Conservation (phyloP, 306 rosid genomes). For the Phaseolus lunatus region DNA sequence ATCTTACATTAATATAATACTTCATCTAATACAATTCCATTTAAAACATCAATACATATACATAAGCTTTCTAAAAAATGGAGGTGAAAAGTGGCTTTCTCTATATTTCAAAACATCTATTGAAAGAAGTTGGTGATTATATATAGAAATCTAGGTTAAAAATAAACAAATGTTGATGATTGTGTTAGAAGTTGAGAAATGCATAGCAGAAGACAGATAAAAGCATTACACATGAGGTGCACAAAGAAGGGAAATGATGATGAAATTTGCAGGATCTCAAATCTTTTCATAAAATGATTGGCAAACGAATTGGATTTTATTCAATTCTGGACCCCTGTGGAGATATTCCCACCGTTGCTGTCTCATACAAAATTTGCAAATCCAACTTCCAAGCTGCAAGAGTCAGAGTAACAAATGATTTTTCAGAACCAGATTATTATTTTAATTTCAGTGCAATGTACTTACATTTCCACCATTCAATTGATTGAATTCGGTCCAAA, state of each 20-base stretch:
- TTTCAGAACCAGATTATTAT: neutral
- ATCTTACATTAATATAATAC: neutral
- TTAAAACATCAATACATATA: neutral
- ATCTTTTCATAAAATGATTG: slow-evolving; percentile 49
- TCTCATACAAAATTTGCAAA: slow-evolving; percentile 38
- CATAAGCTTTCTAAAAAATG: too few relatives aligned
- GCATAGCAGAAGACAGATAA: neutral
- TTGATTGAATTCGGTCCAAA: slow-evolving; percentile 27
- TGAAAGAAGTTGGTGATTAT: too few relatives aligned
- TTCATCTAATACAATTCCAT: neutral
- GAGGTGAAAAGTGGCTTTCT: too few relatives aligned
- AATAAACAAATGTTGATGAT: too few relatives aligned
- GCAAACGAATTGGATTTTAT: slow-evolving; percentile 42
- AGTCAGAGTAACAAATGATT: slow-evolving; percentile 27
- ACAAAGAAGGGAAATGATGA: slow-evolving; percentile 10
- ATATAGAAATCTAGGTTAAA: too few relatives aligned
- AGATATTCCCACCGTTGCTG: slow-evolving; percentile 21
- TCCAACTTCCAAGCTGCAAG: slow-evolving; percentile 28
- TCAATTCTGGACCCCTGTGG: slow-evolving; percentile 41
- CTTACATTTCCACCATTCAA: neutral
- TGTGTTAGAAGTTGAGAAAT: too few relatives aligned
- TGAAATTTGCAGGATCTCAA: slow-evolving; percentile 30
- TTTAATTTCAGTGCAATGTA: neutral
- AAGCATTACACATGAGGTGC: slow-evolving; percentile 46
- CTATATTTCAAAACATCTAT: too few relatives aligned